These are phyloP conservation scores for Ceratobasidium theobromae DNA, from an alignment of 1,284 basidiomycete genomes.

Conservation along the genomic window DNA sequence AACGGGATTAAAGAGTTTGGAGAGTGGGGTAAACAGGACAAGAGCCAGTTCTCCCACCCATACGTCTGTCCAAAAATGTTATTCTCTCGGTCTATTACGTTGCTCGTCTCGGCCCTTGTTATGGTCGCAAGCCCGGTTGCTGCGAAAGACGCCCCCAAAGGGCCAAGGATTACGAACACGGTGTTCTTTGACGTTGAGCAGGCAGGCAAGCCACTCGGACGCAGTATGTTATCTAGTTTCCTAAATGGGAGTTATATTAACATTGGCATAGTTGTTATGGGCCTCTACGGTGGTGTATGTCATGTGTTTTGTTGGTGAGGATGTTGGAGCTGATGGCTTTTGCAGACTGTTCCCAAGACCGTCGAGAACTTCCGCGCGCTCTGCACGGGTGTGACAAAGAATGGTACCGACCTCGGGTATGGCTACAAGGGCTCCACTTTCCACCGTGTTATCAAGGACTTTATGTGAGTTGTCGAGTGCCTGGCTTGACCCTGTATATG, in stretches of 20 bases:
- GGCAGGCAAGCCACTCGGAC: slow-evolving; percentile 78
- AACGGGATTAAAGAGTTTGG: background rate
- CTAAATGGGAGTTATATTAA: background rate
- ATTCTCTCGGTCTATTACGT: slow-evolving; percentile 26
- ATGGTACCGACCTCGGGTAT: slow-evolving; percentile 70
- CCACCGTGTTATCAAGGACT: slow-evolving; percentile 71
- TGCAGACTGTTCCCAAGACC: slow-evolving; percentile 76
- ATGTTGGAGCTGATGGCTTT: slow-evolving; percentile 33
- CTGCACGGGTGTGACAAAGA: slow-evolving; percentile 72
- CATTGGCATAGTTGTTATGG: slow-evolving; percentile 64
- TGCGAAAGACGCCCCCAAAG: slow-evolving; percentile 51
- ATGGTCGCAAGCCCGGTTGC: slow-evolving; percentile 12
- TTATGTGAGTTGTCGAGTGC: slow-evolving; percentile 51
- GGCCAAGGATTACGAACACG: slow-evolving; percentile 85
- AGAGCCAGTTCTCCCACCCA: background rate
- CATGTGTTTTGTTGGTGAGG: background rate
- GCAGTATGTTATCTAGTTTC: slow-evolving; percentile 56
- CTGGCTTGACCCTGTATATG: background rate
- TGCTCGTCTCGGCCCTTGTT: slow-evolving; percentile 4
- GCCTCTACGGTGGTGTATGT: slow-evolving; percentile 75
- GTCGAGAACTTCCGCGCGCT: slow-evolving; percentile 72
- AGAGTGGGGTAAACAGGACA: background rate
- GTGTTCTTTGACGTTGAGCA: slow-evolving; percentile 94
- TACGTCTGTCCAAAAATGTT: background rate
- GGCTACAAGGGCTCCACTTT: slow-evolving; percentile 71